Evolutionary conservation across 352 stramenopile genomes (phyloP), one percentile per base, ranked within the genome.

Genomic region (Phytophthora chlamydospora): DNA sequence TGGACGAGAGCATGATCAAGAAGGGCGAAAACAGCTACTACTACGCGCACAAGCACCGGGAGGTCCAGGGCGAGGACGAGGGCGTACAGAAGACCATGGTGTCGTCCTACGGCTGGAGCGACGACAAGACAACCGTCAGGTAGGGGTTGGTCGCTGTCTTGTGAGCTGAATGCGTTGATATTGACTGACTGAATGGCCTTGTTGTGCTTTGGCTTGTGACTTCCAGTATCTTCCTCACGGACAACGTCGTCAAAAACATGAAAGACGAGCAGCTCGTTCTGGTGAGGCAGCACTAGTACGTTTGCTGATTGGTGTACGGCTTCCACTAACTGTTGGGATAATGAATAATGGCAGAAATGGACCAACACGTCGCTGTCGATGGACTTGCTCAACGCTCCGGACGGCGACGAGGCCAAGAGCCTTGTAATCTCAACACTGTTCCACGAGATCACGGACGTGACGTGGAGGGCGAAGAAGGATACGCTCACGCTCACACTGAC

Each of bases 11-110:
- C 21, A 73, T 86, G 54, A 24, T 88, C 24, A 72, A 71, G 42
- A 91, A 91, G 54, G 87, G 87, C 34, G 73, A 84, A 21, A 78
- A 94, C 70, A 93, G 85, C 71, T 96, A 96, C 73, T 93, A 93
- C 67, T 96, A 93, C 64, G 73, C 82, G 9, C 85, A 90, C 69
- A 58, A 86, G 57, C 67, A 44, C 14, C 73, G 62, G 51, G 63
- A 74, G 12, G 40, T 59, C 27, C 75, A 72, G 12, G 53, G 58
- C 24, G 33, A 59, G 17, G 48, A 49, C 8, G 52, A 72, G 19
- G 35, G 40, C 13, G 49, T 80, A 39, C 72, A 71, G 21, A 90
- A 89, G 60, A 79, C 73, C 19, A 78, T 72, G 53, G 76, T 91
- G 21, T 91, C 84, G 19, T 83, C 81, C 11, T 95, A 92, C 59